Evolutionary conservation across 2,329 filamentous ascomycete genomes (phyloP).

Genomic region (Scytalidium lignicola): DNA sequence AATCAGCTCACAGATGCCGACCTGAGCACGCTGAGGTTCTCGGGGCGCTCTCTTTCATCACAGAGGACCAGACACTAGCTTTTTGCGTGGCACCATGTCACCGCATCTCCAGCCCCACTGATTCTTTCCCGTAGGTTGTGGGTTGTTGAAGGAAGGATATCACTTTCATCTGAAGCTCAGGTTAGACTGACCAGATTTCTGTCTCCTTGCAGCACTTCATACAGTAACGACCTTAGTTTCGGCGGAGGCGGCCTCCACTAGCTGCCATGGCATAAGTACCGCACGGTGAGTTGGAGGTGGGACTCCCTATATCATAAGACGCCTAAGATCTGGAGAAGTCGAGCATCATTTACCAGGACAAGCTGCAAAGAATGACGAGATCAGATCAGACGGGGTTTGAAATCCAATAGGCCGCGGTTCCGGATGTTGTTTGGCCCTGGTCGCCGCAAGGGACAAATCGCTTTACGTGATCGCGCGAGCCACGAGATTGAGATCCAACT

Average conservation of each 20-base stretch:
- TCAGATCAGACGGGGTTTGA: too few relatives aligned
- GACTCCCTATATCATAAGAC: neutral
- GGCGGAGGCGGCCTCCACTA: neutral
- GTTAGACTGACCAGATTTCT: too few relatives aligned
- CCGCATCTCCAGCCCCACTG: neutral
- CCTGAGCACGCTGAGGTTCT: too few relatives aligned
- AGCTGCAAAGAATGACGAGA: neutral
- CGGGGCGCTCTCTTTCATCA: too few relatives aligned
- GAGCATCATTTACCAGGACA: neutral
- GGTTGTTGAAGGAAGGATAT: too few relatives aligned
- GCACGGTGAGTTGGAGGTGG: neutral
- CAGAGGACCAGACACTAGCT: too few relatives aligned
- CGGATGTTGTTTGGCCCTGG: neutral
- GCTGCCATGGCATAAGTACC: neutral
- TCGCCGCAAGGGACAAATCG: too few relatives aligned
- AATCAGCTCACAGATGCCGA: too few relatives aligned
- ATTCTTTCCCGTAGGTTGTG: neutral
- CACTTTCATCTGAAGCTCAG: neutral
- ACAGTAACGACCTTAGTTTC: neutral
- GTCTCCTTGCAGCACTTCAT: too few relatives aligned
- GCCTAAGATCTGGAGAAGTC: neutral
- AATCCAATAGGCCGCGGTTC: neutral
- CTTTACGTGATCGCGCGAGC: too few relatives aligned
- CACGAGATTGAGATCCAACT: too few relatives aligned
- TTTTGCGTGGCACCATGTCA: neutral